Percentiles rank a stretch among this genome's conserved stretches.
Conservation (phyloP, 352 stramenopile genomes). For the Saprolegnia parasitica region DNA sequence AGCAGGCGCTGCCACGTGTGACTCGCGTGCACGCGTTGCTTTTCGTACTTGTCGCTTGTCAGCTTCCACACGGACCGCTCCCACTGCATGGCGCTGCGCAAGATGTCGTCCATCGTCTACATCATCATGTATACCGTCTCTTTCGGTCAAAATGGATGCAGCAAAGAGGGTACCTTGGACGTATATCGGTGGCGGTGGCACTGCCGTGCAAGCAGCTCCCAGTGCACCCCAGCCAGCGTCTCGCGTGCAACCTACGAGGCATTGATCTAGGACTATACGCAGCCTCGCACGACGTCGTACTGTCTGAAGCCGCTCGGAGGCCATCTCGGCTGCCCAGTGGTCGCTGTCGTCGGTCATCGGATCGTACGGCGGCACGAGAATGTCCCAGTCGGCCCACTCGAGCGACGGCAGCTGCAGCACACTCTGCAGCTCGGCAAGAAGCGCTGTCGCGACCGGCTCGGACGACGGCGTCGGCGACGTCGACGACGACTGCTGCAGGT, state of each 20-base stretch:
- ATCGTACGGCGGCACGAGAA: not conserved
- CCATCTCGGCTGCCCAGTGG: not conserved
- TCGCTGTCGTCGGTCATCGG: not conserved
- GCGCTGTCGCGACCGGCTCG: not conserved
- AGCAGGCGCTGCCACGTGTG: conserved; percentile 28
- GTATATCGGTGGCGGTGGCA: conserved; percentile 8
- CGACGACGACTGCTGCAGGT: conserved; percentile 1
- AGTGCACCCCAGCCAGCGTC: conserved; percentile 4
- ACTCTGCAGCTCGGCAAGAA: not conserved
- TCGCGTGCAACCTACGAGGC: not conserved
- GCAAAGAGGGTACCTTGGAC: conserved; percentile 1
- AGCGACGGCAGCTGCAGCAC: not conserved
- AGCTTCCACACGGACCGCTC: conserved; percentile 27
- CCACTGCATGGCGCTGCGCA: conserved; percentile 6
- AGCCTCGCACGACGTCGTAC: no score
- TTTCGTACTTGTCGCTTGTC: conserved; percentile 15
- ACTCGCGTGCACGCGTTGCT: conserved; percentile 20
- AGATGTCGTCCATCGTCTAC: conserved; percentile 21
- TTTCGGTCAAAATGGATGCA: not conserved
- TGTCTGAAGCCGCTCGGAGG: not conserved
- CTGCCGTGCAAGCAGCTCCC: conserved; percentile 10
- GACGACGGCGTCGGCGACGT: not conserved
- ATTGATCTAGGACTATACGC: no score
- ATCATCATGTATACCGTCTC: no score
- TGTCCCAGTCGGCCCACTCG: not conserved